These are phyloP conservation scores for Asterella californica DNA, from an alignment of 225 moss, liverwort and hornwort species.

Conservation along the genomic window DNA sequence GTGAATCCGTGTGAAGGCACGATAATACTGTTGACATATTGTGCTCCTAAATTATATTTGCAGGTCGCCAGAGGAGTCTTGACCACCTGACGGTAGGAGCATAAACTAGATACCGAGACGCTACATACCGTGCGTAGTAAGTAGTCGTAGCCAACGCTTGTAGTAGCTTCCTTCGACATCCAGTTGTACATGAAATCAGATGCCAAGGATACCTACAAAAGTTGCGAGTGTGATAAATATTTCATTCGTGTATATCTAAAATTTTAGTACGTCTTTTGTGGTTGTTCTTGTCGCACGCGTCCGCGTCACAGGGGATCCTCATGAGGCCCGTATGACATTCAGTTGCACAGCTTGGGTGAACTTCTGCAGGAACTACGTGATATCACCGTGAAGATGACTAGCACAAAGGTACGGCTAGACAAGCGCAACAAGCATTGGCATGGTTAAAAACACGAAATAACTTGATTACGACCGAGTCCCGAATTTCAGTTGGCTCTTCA, in stretches of 20 bases:
- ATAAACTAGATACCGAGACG: neutral
- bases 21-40: no score
- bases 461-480: neutral
- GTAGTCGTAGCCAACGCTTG: constrained; percentile 87
- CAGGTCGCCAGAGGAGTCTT: neutral
- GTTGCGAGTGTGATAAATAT: neutral
- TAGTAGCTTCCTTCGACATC: constrained; percentile 72
- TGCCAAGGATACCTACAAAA: constrained; percentile 58
- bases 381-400: neutral
- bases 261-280: no score
- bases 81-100: neutral
- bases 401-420: neutral
- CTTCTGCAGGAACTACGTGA: neutral
- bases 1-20: no score
- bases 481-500: neutral
- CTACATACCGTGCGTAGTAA: constrained; percentile 58
- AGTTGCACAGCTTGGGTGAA: no score
- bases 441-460: neutral
- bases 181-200: constrained; percentile 90
- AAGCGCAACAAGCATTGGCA: neutral
- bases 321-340: neutral
- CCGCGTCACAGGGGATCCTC: neutral
- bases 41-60: neutral
- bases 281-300: neutral
- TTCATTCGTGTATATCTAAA: neutral